Percentiles rank a stretch among this genome's conserved stretches.
These are phyloP conservation scores for Candida sp. DNA, from an alignment of 1,139 yeast genomes.

Conservation along the genomic window DNA sequence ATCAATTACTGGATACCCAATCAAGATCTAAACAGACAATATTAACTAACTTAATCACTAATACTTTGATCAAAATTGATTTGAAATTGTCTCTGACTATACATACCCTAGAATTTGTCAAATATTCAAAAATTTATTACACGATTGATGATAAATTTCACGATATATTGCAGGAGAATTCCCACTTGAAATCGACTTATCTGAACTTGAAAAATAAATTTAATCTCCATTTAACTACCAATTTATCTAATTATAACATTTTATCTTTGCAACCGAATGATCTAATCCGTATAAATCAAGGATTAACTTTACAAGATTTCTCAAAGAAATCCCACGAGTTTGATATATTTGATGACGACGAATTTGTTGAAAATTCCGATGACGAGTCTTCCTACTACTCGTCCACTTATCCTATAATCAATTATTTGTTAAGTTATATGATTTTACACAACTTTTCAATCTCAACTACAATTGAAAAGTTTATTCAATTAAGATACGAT, in stretches of 20 bases:
- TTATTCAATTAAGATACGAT: slow-evolving; percentile 22
- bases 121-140: slow-evolving; percentile 33
- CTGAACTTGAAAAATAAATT: slow-evolving; percentile 21
- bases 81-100: slow-evolving; percentile 8
- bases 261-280: slow-evolving; percentile 5
- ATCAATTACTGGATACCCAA: slow-evolving; percentile 14
- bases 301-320: slow-evolving; percentile 1
- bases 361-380: slow-evolving; percentile 12
- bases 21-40: slow-evolving; percentile 15
- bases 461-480: slow-evolving; percentile 18
- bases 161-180: slow-evolving; percentile 15
- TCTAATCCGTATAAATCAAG: not conserved
- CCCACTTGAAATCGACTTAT: slow-evolving; percentile 16
- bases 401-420: slow-evolving; percentile 28
- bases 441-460: slow-evolving; percentile 19
- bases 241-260: slow-evolving; percentile 21
- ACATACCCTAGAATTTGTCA: slow-evolving; percentile 29
- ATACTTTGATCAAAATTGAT: slow-evolving; percentile 20
- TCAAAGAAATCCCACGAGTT: slow-evolving; percentile 9
- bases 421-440: slow-evolving; percentile 30
- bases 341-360: slow-evolving; percentile 15
- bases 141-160: slow-evolving; percentile 25
- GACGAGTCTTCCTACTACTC: slow-evolving; percentile 15
- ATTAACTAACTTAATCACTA: slow-evolving; percentile 26
- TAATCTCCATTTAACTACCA: slow-evolving; percentile 17